Conservation (phyloP, 129 eudicot genomes). For the Escallonia herrerae region DNA sequence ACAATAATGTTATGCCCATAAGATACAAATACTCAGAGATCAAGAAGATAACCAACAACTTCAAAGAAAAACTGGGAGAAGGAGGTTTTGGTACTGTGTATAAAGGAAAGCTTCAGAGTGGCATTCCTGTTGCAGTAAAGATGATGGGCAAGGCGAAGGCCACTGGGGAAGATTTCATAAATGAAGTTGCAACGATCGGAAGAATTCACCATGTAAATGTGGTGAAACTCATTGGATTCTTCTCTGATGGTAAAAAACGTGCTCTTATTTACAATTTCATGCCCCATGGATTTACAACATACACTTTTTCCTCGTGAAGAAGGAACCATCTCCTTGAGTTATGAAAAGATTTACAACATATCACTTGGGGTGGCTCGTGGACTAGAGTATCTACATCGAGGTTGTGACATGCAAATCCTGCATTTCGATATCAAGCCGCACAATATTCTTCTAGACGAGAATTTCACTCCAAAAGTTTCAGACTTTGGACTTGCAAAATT, state of each 20-base stretch:
- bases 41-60: slow-evolving; percentile 14
- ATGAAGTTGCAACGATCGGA: slow-evolving; percentile 31
- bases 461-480: slow-evolving; percentile 25
- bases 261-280: slow-evolving; percentile 21
- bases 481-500: slow-evolving; percentile 29
- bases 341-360: slow-evolving; percentile 8
- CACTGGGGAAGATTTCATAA: slow-evolving; percentile 19
- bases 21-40: slow-evolving; percentile 16
- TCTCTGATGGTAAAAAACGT: slow-evolving; percentile 11
- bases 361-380: slow-evolving; percentile 20
- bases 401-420: slow-evolving; percentile 20
- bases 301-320: slow-evolving; percentile 7
- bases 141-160: slow-evolving; percentile 10
- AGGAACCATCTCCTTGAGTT: background rate
- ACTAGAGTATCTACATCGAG: slow-evolving; percentile 18
- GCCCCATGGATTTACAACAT: slow-evolving; percentile 21
- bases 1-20: slow-evolving; percentile 10
- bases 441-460: slow-evolving; percentile 25
- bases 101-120: slow-evolving; percentile 27
- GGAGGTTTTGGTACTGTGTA: slow-evolving; percentile 22
- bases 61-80: slow-evolving; percentile 15
- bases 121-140: slow-evolving; percentile 21
- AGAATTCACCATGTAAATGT: slow-evolving; percentile 30
- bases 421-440: slow-evolving; percentile 31
- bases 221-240: slow-evolving; percentile 18